phyloP scores from a whole-genome alignment of 306 rosid genomes.

The Ammopiptanthus mongolicus region DNA sequence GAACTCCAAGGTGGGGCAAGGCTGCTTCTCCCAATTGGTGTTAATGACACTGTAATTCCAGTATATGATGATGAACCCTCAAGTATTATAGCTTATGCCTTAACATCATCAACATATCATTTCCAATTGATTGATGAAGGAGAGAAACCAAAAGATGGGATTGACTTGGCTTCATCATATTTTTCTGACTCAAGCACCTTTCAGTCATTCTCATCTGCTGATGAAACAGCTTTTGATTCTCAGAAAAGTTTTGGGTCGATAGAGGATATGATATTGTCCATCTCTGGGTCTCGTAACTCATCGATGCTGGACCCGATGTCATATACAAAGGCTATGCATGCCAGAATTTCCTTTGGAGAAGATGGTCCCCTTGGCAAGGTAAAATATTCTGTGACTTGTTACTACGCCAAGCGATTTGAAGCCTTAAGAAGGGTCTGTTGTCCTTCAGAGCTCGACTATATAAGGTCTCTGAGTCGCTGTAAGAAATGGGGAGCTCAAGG shows the following conservation, averaged over 20 bases:
- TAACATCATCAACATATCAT: constrained; percentile 57
- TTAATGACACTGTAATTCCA: constrained; percentile 74
- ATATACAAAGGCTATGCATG: constrained; percentile 65
- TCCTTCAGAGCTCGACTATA: constrained; percentile 75
- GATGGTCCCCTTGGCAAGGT: constrained; percentile 72
- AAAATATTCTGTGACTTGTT: constrained; percentile 68
- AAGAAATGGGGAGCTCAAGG: constrained; percentile 99
- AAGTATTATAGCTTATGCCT: constrained; percentile 79
- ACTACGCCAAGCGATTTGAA: constrained; percentile 79
- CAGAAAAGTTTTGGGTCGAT: constrained; percentile 52
- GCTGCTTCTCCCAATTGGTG: constrained; percentile 68
- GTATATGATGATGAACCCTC: constrained; percentile 93
- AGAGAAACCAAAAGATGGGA: constrained; percentile 51
- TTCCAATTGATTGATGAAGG: constrained; percentile 50
- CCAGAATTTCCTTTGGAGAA: constrained; percentile 78
- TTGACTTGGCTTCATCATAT: constrained; percentile 33
- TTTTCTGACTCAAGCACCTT: constrained; percentile 46
- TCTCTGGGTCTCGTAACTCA: constrained; percentile 63
- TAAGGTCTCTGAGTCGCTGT: constrained; percentile 93
- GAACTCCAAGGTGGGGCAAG: constrained; percentile 78
- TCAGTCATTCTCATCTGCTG: constrained; percentile 51
- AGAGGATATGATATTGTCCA: constrained; percentile 55
- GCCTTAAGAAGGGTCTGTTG: constrained; percentile 85
- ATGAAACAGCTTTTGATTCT: constrained; percentile 48
- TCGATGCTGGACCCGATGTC: constrained; percentile 48